These are phyloP conservation scores for Phytophthora vignae DNA, from an alignment of 352 stramenopile genomes.

Conservation along the genomic window DNA sequence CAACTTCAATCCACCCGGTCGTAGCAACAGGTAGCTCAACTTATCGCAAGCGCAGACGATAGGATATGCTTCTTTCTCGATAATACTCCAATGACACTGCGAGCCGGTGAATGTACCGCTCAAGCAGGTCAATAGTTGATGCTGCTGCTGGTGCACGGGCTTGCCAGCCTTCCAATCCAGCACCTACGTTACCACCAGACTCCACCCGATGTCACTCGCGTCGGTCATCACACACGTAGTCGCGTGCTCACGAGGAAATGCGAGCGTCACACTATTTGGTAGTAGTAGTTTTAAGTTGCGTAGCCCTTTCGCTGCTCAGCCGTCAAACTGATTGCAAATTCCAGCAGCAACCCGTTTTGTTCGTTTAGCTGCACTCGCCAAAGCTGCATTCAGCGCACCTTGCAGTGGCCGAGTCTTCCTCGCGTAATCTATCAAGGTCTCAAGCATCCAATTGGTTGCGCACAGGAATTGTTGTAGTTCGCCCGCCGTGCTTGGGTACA, in stretches of 20 bases:
- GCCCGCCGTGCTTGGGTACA: background rate
- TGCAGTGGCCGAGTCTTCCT: background rate
- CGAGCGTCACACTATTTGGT: background rate
- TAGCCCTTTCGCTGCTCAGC: background rate
- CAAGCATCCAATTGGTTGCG: background rate
- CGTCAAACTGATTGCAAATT: background rate
- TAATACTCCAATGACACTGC: background rate
- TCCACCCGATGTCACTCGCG: background rate
- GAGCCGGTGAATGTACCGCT: background rate
- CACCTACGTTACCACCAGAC: background rate
- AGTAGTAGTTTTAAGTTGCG: background rate
- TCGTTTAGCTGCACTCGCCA: background rate
- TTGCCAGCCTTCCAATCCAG: background rate
- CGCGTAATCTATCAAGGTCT: background rate
- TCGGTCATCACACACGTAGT: background rate
- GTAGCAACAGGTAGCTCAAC: background rate
- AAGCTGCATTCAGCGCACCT: background rate
- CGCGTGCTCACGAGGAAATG: background rate
- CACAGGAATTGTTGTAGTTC: background rate
- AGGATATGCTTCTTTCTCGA: background rate
- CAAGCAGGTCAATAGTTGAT: background rate
- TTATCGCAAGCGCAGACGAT: background rate
- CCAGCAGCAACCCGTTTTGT: background rate
- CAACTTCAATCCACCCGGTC: background rate
- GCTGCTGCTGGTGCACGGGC: background rate